These are phyloP conservation scores for Trametes maxima DNA, from an alignment of 768 basidiomycete species.

Conservation along the genomic window DNA sequence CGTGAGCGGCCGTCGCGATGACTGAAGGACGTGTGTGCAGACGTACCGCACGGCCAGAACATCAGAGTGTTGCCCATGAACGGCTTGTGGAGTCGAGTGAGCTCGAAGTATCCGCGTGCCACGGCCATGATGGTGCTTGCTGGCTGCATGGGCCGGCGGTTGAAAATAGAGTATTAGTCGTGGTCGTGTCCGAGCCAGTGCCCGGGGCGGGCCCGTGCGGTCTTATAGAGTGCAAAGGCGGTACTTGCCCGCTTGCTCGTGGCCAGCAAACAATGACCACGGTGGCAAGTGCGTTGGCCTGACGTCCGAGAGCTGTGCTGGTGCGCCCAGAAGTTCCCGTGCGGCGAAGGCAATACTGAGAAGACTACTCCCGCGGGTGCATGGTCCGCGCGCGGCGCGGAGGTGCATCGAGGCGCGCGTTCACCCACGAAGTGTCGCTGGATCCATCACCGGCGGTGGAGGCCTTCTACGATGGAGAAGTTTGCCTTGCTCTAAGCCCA, in stretches of 20 bases:
- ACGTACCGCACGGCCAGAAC: conserved; percentile 32
- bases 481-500: not conserved
- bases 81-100: conserved; percentile 29
- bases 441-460: not conserved
- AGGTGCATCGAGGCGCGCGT: not conserved
- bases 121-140: not conserved
- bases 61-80: conserved; percentile 28
- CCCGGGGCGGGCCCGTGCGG: not conserved
- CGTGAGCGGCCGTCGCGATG: not conserved
- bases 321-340: not conserved
- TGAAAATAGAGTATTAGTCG: not conserved
- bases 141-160: not conserved
- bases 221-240: not conserved
- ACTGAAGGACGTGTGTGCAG: not conserved
- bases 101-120: conserved; percentile 26
- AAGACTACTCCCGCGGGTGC: not conserved
- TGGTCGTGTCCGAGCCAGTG: not conserved
- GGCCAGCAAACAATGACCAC: conserved; percentile 1
- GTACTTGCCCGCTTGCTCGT: not conserved
- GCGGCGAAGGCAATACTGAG: not conserved
- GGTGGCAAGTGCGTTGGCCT: not conserved
- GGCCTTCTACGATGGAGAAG: conserved; percentile 4
- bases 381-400: not conserved
- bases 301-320: conserved; percentile 1
- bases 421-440: not conserved